A percentile compares a stretch with the other conserved stretches of the same genome.
Conservation (phyloP, 2,329 filamentous ascomycete species). For the Periglandula ipomoeae region DNA sequence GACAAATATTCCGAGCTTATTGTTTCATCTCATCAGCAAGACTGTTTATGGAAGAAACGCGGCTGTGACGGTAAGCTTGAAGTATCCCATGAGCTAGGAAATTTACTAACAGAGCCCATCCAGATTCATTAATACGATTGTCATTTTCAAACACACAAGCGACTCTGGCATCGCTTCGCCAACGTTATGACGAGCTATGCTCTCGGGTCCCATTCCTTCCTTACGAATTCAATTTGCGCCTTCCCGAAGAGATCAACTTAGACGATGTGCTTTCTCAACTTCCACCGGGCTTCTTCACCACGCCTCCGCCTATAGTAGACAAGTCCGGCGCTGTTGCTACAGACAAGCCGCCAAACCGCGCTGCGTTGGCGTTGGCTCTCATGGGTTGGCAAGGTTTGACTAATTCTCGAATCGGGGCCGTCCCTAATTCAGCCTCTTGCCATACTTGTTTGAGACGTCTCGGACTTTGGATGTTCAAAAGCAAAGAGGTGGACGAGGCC, state of each 20-base stretch:
- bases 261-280: constrained; percentile 41
- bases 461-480: constrained; percentile 89
- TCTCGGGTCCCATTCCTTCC: constrained; percentile 46
- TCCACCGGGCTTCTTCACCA: constrained; percentile 44
- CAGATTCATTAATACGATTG: constrained; percentile 51
- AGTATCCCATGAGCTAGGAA: no score
- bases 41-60: constrained; percentile 76
- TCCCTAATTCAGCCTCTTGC: constrained; percentile 69
- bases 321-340: constrained; percentile 16
- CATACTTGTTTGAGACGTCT: constrained; percentile 79
- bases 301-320: constrained; percentile 24
- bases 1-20: constrained; percentile 69
- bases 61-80: constrained; percentile 67
- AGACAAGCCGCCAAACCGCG: constrained; percentile 37
- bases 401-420: constrained; percentile 44
- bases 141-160: constrained; percentile 52
- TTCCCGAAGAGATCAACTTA: constrained; percentile 43
- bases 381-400: constrained; percentile 67
- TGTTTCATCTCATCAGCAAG: constrained; percentile 64
- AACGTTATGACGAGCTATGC: constrained; percentile 57
- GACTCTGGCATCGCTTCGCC: constrained; percentile 48
- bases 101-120: not conserved
- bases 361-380: constrained; percentile 60
- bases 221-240: constrained; percentile 51
- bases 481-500: constrained; percentile 53